These are phyloP conservation scores for Warburgia ugandensis DNA, from an alignment of 164 flowering plant species.

Conservation along the genomic window DNA sequence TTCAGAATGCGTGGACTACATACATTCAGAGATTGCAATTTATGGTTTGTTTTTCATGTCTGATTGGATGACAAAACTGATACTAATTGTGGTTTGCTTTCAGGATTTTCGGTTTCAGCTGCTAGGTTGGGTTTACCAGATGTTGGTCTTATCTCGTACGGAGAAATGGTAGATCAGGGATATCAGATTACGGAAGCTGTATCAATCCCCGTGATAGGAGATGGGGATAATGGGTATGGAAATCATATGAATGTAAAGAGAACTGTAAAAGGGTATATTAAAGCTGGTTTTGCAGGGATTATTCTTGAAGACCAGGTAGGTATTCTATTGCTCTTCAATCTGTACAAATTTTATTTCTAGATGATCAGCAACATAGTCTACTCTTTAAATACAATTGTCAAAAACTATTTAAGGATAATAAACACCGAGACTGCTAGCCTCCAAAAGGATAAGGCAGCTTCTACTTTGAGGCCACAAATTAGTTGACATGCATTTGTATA, in stretches of 20 bases:
- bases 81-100: neutral
- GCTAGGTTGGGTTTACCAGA: conserved; percentile 90
- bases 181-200: conserved; percentile 72
- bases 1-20: too few species aligned
- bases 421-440: too few species aligned
- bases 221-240: conserved; percentile 97
- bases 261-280: conserved; percentile 79
- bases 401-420: too few species aligned
- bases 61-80: neutral
- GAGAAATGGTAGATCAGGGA: conserved; percentile 96
- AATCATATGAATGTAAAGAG: conserved; percentile 98
- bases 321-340: neutral
- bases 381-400: too few species aligned
- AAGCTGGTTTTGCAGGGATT: conserved; percentile 91
- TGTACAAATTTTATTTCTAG: neutral
- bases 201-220: conserved; percentile 92
- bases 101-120: conserved; percentile 88
- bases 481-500: too few species aligned
- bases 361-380: too few species aligned
- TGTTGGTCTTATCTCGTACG: conserved; percentile 77
- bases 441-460: too few species aligned
- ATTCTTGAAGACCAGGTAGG: conserved; percentile 90
- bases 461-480: too few species aligned
- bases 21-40: too few species aligned
- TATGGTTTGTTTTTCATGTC: too few species aligned